phyloP scores from a whole-genome alignment of 768 basidiomycete species.

The Coprinellus micaceus region DNA sequence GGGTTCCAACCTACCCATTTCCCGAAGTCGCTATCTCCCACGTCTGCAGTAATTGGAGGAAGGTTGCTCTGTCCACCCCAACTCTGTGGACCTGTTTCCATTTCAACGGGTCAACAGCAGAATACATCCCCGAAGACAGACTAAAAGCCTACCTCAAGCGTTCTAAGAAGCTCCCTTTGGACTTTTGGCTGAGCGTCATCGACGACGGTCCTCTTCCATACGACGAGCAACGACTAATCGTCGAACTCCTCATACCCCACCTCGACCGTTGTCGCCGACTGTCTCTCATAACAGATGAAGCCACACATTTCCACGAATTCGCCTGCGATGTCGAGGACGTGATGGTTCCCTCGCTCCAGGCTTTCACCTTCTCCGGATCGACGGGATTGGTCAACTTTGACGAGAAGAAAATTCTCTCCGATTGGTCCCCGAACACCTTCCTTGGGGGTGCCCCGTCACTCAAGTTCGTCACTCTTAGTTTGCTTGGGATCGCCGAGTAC shows the following conservation, averaged over 20 bases:
- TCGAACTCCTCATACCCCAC: neutral
- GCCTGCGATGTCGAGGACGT: neutral
- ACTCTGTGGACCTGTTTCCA: slow-evolving; percentile 2
- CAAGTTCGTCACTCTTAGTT: neutral
- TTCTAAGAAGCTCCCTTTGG: neutral
- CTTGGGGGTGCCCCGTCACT: neutral
- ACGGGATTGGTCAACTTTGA: neutral
- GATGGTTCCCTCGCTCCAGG: neutral
- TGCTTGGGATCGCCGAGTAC: neutral
- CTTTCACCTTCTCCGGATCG: neutral
- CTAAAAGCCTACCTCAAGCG: neutral
- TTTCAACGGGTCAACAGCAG: too few species aligned
- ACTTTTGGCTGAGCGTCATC: neutral
- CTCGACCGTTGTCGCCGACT: neutral
- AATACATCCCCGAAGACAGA: neutral
- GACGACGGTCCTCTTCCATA: neutral
- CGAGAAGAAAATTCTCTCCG: neutral
- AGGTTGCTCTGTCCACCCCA: neutral
- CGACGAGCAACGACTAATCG: neutral
- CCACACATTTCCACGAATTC: neutral
- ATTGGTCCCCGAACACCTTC: neutral
- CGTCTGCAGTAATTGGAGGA: slow-evolving; percentile 6
- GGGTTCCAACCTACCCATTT: neutral
- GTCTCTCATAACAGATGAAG: neutral
- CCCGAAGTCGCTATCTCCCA: neutral